A percentile compares a stretch with the other conserved stretches of the same genome.
These are phyloP conservation scores for Scheffersomyces spartinae DNA, from an alignment of 805 yeast species.

Conservation along the genomic window DNA sequence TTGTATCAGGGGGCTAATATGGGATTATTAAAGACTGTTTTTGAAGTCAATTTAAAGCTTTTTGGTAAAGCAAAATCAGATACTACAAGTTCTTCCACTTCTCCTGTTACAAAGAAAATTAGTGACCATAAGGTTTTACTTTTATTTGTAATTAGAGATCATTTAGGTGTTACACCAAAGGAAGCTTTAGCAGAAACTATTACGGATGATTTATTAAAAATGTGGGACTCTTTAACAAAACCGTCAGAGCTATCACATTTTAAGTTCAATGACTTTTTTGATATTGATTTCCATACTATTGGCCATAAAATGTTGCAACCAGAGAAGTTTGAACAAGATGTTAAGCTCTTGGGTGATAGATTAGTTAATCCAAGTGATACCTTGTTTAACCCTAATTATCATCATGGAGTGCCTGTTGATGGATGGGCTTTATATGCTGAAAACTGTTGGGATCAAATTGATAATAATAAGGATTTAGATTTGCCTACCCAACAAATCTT, in stretches of 20 bases:
- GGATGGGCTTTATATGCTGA: conserved; percentile 93
- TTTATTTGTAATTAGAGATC: conserved; percentile 87
- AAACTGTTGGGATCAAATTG: conserved; percentile 91
- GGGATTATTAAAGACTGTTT: conserved; percentile 90
- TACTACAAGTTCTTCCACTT: too few species aligned
- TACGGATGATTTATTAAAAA: conserved; percentile 54
- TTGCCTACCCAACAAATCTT: conserved; percentile 93
- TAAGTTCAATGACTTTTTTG: conserved; percentile 66
- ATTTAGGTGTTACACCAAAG: conserved; percentile 77
- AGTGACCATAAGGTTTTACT: conserved; percentile 51
- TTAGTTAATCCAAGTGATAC: conserved; percentile 26
- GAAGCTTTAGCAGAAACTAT: conserved; percentile 59
- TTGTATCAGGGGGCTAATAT: conserved; percentile 95
- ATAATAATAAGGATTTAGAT: conserved; percentile 85
- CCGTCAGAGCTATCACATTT: conserved; percentile 52
- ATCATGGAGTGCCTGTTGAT: conserved; percentile 81
- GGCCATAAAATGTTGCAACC: conserved; percentile 79
- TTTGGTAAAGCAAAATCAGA: conserved; percentile 48
- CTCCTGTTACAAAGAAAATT: too few species aligned
- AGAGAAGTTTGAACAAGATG: conserved; percentile 54
- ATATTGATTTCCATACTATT: conserved; percentile 67
- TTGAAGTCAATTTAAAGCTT: conserved; percentile 83
- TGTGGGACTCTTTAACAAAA: conserved; percentile 71
- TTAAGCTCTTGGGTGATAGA: conserved; percentile 50
- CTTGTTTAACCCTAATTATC: conserved; percentile 60